Conservation (phyloP, 148 eudicot species). For the Fallopia convolvulus region DNA sequence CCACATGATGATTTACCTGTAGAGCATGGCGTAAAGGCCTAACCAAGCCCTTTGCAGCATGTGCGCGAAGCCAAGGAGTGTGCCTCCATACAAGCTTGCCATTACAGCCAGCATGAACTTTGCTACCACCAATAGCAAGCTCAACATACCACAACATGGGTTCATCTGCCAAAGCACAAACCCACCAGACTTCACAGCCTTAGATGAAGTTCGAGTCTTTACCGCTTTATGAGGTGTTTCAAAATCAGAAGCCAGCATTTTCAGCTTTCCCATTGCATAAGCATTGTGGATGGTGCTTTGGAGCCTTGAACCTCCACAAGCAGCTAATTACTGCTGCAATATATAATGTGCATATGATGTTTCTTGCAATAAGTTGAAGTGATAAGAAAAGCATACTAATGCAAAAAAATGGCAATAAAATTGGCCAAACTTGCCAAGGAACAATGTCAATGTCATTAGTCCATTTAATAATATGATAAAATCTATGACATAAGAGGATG, state of each 20-base stretch:
- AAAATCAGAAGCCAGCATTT: slow-evolving; percentile 60
- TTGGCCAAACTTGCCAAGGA: background rate
- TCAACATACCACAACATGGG: slow-evolving; percentile 85
- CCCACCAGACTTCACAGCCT: slow-evolving; percentile 57
- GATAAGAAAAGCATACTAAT: background rate
- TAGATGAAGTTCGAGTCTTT: slow-evolving; percentile 47
- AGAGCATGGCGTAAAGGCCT: slow-evolving; percentile 81
- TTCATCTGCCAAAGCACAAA: slow-evolving; percentile 82
- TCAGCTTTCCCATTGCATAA: slow-evolving; percentile 70
- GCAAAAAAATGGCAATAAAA: background rate
- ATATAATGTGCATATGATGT: slow-evolving; percentile 84
- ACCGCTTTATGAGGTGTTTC: slow-evolving; percentile 62
- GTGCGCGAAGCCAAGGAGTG: slow-evolving; percentile 79
- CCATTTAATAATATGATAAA: background rate
- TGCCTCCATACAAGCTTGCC: slow-evolving; percentile 81
- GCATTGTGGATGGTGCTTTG: slow-evolving; percentile 53
- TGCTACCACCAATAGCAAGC: slow-evolving; percentile 69
- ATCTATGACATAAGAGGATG: background rate
- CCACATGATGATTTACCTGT: slow-evolving; percentile 37
- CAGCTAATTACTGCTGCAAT: slow-evolving; percentile 70
- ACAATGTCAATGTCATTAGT: background rate
- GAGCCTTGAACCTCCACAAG: slow-evolving; percentile 66
- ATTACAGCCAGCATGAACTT: slow-evolving; percentile 76
- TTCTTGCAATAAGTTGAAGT: slow-evolving; percentile 33
- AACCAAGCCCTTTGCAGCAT: slow-evolving; percentile 78